phyloP scores from a whole-genome alignment of 345 rosid species.

The Moricandia moricandioides region DNA sequence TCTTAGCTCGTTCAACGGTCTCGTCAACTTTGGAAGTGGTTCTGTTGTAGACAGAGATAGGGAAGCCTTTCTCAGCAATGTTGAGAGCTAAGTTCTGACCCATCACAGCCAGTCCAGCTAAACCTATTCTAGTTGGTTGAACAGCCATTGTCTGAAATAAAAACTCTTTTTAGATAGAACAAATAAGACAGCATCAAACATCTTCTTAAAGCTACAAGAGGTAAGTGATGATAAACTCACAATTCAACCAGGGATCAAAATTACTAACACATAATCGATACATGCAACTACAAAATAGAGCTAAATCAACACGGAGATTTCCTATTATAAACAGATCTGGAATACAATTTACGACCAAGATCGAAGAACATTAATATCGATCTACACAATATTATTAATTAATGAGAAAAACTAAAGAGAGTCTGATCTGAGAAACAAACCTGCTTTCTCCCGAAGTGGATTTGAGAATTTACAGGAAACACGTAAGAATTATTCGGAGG shows the following conservation, averaged over 20 bases:
- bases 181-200: neutral
- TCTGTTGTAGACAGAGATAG: slow-evolving; percentile 92
- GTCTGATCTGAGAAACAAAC: slow-evolving; percentile 21
- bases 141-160: slow-evolving; percentile 48
- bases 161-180: neutral
- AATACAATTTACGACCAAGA: neutral
- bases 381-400: neutral
- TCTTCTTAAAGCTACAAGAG: neutral
- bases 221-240: neutral
- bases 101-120: slow-evolving; percentile 98
- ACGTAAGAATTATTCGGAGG: neutral
- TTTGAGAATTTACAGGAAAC: neutral
- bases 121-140: slow-evolving; percentile 72
- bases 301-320: neutral
- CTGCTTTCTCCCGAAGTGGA: neutral
- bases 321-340: neutral
- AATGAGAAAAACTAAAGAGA: neutral
- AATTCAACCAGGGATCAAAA: neutral
- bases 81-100: slow-evolving; percentile 95
- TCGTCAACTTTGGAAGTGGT: slow-evolving; percentile 88
- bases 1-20: slow-evolving; percentile 83
- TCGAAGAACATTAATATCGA: neutral
- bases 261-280: neutral
- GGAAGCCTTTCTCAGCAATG: slow-evolving; percentile 93
- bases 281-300: neutral